Conservation (phyloP, 108 stramenopile species). For the Cylindrotheca fusiformis region DNA sequence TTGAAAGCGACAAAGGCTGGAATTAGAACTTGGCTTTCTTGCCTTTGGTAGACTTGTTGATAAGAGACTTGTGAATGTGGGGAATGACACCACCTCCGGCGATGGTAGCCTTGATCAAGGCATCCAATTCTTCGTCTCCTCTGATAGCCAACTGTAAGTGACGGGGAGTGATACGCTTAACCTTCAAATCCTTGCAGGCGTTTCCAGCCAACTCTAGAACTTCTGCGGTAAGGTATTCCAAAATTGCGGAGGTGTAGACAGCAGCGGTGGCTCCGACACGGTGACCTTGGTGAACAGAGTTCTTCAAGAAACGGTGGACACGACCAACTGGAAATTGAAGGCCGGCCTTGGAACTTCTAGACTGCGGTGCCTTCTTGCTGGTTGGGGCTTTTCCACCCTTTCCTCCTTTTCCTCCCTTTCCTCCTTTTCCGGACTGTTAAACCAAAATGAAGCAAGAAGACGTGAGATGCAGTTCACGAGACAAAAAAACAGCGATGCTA, state of each 20-base stretch:
- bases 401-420: constrained; percentile 98
- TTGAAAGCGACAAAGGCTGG: no score
- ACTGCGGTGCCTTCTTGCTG: constrained; percentile 97
- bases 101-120: constrained; percentile 99
- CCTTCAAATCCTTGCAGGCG: constrained; percentile 99
- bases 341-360: constrained; percentile 96
- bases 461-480: not conserved
- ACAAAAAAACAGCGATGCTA: not conserved
- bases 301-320: constrained; percentile 99
- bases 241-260: constrained; percentile 99
- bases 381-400: constrained; percentile 99
- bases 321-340: constrained; percentile 99
- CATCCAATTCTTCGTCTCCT: constrained; percentile 98
- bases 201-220: constrained; percentile 99
- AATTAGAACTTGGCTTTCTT: constrained; percentile 75
- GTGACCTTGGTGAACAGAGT: constrained; percentile 90
- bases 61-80: constrained; percentile 99
- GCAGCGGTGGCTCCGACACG: constrained; percentile 99
- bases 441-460: not conserved
- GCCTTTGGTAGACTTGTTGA: constrained; percentile 94
- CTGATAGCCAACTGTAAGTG: constrained; percentile 99
- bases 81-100: constrained; percentile 99
- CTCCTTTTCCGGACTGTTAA: constrained; percentile 88
- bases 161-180: constrained; percentile 99
- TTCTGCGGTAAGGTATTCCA: constrained; percentile 99